Base-by-base conservation (phyloP, 1,139 yeast species). In the Diutina rugosa region DNA sequence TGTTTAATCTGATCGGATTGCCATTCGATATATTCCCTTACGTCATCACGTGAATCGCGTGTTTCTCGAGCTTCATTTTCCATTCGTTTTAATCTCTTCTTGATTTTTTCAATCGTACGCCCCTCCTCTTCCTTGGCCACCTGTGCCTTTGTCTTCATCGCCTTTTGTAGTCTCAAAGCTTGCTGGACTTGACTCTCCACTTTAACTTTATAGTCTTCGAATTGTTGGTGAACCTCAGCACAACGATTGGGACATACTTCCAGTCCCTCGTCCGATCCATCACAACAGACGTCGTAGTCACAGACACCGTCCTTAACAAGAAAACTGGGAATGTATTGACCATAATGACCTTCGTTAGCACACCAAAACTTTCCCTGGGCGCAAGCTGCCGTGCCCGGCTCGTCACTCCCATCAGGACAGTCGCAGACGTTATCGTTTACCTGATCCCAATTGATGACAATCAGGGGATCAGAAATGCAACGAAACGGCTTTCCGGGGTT, bases 361-460 rank as follows among this genome's bases (percentile, higher is more conserved):
- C 99, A 93, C 68, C 82, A 90, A 64, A 90, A 93, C 55, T 61
- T 60, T 14, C 77, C 76, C 56, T 59, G 65, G 0, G 70, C 72
- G 67, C 98, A 93, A 0, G 97, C 97, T 56, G 87, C 76, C 0
- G 98, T 93, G 0, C 97, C 97, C 0, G 98, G 97, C 67, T 93
- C 99, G 69, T 93, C 99, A 3, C 95, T 85, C 0, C 99, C 99
- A 69, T 93, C 99, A 0, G 98, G 97, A 72, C 99, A 93, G 67
- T 93, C 99, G 69, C 98, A 91, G 64, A 79, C 85, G 63, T 90
- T 86, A 67, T 93, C 98, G 66, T 93, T 91, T 62, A 93, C 79
- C 64, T 85, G 88, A 52, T 74, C 74, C 56, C 74, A 76, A 35
- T 83, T 73, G 35, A 91, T 70, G 21, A 72, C 74, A 6, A 90